Evolutionary conservation across 78 protist genomes (phyloP), one percentile per base, ranked within the genome.

Genomic region (Pirum gemmata): DNA sequence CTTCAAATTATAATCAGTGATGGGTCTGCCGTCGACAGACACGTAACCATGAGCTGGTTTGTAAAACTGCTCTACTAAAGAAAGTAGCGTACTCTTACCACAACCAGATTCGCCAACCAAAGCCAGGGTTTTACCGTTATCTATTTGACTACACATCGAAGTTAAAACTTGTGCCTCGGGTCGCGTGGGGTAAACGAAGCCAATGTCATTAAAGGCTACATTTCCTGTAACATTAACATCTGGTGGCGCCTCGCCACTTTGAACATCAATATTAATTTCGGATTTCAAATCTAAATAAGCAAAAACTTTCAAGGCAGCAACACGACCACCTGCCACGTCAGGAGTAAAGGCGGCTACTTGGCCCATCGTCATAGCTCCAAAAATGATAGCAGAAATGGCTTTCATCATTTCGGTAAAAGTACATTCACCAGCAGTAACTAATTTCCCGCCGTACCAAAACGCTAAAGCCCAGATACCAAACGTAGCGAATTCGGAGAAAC

Each of bases 81-180:
- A 73, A 5, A 89, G 0, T 0, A 77, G 41, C 13, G 94, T 91
- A 51, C 88, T 31, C 90, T 93, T 93, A 18, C 97, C 97, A 79
- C 92, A 77, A 29, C 97, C 97, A 0, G 87, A 76, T 5, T 51
- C 37, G 31, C 97, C 97, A n/a, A 93, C 94, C 1, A 95, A 77
- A 1, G 96, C 97, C 13, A 92, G 72, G 26, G 90, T 75, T 76
- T 83, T 25, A n/a, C n/a, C n/a, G n/a, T n/a, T n/a, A n/a, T n/a
- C 13, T 27, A 86, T 31, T 5, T 86, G 5, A 13, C 67, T 21
- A 51, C 31, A 21, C 67, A 51, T 13, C 0, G 21, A 77, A 25
- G 80, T 0, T 25, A 38, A 38, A 38, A 77, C n/a, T 38, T 21
- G 21, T 77, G 39, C 39, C 80, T 38, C 25, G 38, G 40, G 34